Conservation (phyloP, 345 rosid genomes). For the Cardamine resedifolia region DNA sequence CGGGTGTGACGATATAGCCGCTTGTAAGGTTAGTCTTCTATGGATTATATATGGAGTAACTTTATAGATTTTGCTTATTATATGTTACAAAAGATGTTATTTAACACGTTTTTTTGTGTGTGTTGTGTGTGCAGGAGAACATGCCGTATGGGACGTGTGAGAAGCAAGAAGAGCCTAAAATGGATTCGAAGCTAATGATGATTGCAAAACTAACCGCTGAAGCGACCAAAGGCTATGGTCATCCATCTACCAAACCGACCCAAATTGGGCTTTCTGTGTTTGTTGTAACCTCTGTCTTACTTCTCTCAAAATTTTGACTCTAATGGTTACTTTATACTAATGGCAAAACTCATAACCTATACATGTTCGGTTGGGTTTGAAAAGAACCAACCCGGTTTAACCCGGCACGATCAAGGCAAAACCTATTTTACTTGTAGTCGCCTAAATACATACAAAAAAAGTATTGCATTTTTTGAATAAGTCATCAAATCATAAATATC, state of each 20-base stretch:
- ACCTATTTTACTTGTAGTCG: not conserved
- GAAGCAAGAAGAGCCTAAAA: slow-evolving; percentile 24
- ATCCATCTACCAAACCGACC: slow-evolving; percentile 41
- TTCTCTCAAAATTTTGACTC: slow-evolving; percentile 26
- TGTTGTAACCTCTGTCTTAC: slow-evolving; percentile 24
- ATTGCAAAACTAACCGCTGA: slow-evolving; percentile 35
- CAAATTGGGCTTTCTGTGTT: slow-evolving; percentile 39
- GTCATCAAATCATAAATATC: not conserved
- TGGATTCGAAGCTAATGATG: slow-evolving; percentile 28
- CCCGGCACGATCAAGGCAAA: not conserved
- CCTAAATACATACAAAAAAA: not conserved
- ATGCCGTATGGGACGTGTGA: slow-evolving; percentile 38
- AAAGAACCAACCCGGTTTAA: slow-evolving; percentile 3
- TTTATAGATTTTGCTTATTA: not conserved
- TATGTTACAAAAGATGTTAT: slow-evolving; percentile 9
- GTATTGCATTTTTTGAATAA: slow-evolving; percentile 14
- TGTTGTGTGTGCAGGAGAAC: slow-evolving; percentile 30
- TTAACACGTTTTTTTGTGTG: not conserved
- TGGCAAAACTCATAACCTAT: not conserved
- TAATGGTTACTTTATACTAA: slow-evolving; percentile 13
- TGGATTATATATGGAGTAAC: not conserved
- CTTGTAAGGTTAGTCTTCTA: slow-evolving; percentile 59
- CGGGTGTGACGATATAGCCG: slow-evolving; percentile 61
- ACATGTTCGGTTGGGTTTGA: not conserved
- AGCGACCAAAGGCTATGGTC: slow-evolving; percentile 28